Evolutionary conservation across 768 basidiomycete species (phyloP), one percentile per base, ranked within the genome.

Genomic region (Artomyces pyxidatus): DNA sequence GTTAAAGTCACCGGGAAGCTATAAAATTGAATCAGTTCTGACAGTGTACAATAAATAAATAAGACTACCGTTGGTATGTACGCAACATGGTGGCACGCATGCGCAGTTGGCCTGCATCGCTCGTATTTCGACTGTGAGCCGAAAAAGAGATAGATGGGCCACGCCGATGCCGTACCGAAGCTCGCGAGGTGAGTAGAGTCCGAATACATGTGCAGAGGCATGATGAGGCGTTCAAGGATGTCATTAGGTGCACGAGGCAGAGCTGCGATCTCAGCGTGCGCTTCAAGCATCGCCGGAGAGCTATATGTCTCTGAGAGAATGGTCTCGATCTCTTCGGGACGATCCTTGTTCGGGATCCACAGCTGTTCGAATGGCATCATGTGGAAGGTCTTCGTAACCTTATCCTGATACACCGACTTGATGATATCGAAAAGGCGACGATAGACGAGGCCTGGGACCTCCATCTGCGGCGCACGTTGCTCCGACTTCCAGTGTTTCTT

Each of bases 81-180:
- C 6, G 70, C 72, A 3, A 73, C 16, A 50, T 72, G 71, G 51
- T 74, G 68, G n/a, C 60, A 58, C 1, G 70, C 65, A n/a, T 59
- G 53, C 1, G 63, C 59, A 19, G 52, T 58, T 4, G 67, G 69
- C 11, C 58, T 52, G 6, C 52, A 54, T 1, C 62, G 58, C 2
- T 59, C 47, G 42, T 72, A 73, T 54, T 76, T 77, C 0, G 70
- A 70, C 10, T 67, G 60, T 47, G 72, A 74, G 0, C 68, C 71
- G 17, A 70, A 61, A 41, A 49, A 68, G 1, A 65, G 37, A 49
- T 74, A 75, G 2, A 68, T 21, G 4, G 71, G 71, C 74, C 71
- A 75, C 0, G 51, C 40, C 16, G 43, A 48, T 29, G 58, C 58
- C 2, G 59, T 48, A 2, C 69, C 63, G 53, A 69, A 69, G 3